phyloP scores from a whole-genome alignment of 352 stramenopile genomes.

The Albugo candida region DNA sequence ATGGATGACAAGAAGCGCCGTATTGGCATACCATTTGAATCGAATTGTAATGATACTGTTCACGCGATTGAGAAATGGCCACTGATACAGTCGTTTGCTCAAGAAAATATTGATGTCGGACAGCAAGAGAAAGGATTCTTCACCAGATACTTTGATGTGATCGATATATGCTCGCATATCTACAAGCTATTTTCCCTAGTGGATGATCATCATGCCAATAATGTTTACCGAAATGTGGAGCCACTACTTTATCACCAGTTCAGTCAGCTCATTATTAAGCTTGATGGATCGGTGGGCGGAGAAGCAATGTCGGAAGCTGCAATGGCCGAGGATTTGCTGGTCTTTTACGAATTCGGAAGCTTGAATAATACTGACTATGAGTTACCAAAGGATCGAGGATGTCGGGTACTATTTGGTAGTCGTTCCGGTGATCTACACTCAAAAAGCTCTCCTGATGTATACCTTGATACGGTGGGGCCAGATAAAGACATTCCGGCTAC shows the following conservation, averaged over 20 bases:
- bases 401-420: conserved; percentile 38
- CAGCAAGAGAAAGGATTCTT: conserved; percentile 33
- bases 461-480: conserved; percentile 15
- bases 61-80: conserved; percentile 34
- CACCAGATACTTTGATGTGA: conserved; percentile 47
- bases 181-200: conserved; percentile 19
- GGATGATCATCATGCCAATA: conserved; percentile 31
- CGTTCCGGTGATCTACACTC: conserved; percentile 14
- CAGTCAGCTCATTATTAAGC: conserved; percentile 37
- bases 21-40: conserved; percentile 37
- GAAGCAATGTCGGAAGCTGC: conserved; percentile 28
- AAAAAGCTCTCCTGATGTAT: conserved; percentile 18
- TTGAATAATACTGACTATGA: conserved; percentile 32
- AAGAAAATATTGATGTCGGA: conserved; percentile 19
- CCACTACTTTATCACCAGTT: conserved; percentile 38
- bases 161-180: conserved; percentile 28
- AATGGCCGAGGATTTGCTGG: conserved; percentile 41
- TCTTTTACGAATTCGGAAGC: conserved; percentile 65
- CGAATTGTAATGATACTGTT: conserved; percentile 7
- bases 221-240: conserved; percentile 27
- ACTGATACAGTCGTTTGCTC: conserved; percentile 41
- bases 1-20: conserved; percentile 1
- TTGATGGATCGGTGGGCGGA: conserved; percentile 38
- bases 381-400: conserved; percentile 17
- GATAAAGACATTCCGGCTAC: conserved; percentile 15